Conservation (phyloP, 805 yeast genomes). For the Priceomyces fermenticarens region DNA sequence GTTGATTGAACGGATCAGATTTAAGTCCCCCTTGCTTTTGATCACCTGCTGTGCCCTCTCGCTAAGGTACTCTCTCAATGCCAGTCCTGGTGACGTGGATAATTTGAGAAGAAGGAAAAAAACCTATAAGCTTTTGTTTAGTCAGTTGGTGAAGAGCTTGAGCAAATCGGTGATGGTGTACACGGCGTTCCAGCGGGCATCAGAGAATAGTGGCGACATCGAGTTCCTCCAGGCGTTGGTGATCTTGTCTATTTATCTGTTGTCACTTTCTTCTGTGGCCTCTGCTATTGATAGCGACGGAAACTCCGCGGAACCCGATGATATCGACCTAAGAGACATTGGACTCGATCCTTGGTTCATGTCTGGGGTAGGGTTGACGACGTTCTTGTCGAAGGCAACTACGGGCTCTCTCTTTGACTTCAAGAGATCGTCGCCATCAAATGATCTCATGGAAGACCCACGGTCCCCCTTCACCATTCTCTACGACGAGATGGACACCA, state of each 20-base stretch:
- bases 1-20: slow-evolving; percentile 47
- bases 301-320: slow-evolving; percentile 5
- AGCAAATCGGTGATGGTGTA: slow-evolving; percentile 38
- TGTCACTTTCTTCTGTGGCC: slow-evolving; percentile 49
- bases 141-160: slow-evolving; percentile 49
- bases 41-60: slow-evolving; percentile 66
- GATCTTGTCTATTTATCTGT: slow-evolving; percentile 61
- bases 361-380: slow-evolving; percentile 63
- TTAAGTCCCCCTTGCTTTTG: slow-evolving; percentile 58
- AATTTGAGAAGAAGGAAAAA: slow-evolving; percentile 18
- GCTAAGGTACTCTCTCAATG: slow-evolving; percentile 45
- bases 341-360: slow-evolving; percentile 69
- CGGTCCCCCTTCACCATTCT: slow-evolving; percentile 25
- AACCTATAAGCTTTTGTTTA: slow-evolving; percentile 42
- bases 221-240: slow-evolving; percentile 71
- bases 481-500: slow-evolving; percentile 31
- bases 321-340: slow-evolving; percentile 29
- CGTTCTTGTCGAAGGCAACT: slow-evolving; percentile 53
- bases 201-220: slow-evolving; percentile 26
- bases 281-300: slow-evolving; percentile 13
- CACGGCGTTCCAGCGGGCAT: slow-evolving; percentile 19
- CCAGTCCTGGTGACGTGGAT: slow-evolving; percentile 23
- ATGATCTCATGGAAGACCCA: slow-evolving; percentile 1
- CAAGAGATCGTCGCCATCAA: not conserved
- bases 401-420: slow-evolving; percentile 37